These are phyloP conservation scores for Tylopilus sp. DNA, from an alignment of 1,284 basidiomycete species.

Conservation along the genomic window DNA sequence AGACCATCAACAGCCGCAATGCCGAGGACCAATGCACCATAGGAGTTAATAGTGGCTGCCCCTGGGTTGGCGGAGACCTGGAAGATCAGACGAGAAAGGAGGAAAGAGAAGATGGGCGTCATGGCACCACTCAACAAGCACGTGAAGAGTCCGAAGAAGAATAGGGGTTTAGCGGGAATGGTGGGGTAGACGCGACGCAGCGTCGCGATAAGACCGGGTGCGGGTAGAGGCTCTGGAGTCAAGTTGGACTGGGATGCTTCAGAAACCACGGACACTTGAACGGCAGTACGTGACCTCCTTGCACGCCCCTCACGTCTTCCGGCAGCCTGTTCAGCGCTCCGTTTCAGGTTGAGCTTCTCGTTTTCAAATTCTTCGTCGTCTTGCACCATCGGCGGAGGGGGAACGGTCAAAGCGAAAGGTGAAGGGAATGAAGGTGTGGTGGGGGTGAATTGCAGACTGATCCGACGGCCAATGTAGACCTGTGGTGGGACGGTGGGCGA, in stretches of 20 bases:
- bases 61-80: constrained; percentile 71
- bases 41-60: constrained; percentile 65
- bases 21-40: constrained; percentile 65
- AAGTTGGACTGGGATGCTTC: constrained; percentile 3
- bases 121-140: constrained; percentile 73
- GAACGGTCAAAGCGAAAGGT: constrained; percentile 19
- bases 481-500: constrained; percentile 28
- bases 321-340: constrained; percentile 35
- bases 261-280: constrained; percentile 24
- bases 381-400: constrained; percentile 23
- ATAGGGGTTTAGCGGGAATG: constrained; percentile 69
- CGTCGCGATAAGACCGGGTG: constrained; percentile 36
- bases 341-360: constrained; percentile 43
- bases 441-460: constrained; percentile 64
- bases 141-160: constrained; percentile 65
- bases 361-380: constrained; percentile 41
- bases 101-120: constrained; percentile 89
- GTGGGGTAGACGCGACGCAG: constrained; percentile 65
- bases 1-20: constrained; percentile 76
- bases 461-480: constrained; percentile 36
- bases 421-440: constrained; percentile 44
- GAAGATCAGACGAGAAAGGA: constrained; percentile 80
- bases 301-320: constrained; percentile 25
- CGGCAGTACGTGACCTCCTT: constrained; percentile 28
- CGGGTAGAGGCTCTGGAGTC: background rate